phyloP scores from a whole-genome alignment of 2,329 filamentous ascomycete species.

The Teratosphaeria destructans region DNA sequence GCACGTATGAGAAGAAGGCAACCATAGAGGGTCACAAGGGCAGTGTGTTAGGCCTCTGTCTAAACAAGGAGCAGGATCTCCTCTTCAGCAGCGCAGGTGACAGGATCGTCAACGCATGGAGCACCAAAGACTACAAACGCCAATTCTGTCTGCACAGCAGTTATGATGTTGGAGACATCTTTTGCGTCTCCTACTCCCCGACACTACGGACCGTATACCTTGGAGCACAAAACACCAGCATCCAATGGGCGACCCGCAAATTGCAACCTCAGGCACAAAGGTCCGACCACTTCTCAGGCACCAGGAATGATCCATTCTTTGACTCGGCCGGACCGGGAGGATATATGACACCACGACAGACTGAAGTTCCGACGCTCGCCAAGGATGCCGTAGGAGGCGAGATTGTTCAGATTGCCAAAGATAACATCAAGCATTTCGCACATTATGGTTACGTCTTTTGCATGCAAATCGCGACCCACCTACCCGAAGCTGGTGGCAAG shows the following conservation, averaged over 20 bases:
- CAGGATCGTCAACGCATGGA: constrained; percentile 91
- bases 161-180: constrained; percentile 91
- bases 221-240: constrained; percentile 86
- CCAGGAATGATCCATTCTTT: constrained; percentile 77
- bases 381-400: constrained; percentile 47
- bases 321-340: constrained; percentile 83
- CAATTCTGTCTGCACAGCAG: constrained; percentile 86
- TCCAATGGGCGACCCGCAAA: constrained; percentile 70
- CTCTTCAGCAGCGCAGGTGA: constrained; percentile 92
- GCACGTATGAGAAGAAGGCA: constrained; percentile 70
- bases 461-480: constrained; percentile 74
- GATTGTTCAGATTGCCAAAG: constrained; percentile 68
- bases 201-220: constrained; percentile 75
- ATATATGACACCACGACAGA: constrained; percentile 62
- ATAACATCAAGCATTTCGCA: constrained; percentile 76
- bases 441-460: constrained; percentile 95
- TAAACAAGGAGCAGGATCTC: constrained; percentile 63
- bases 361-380: constrained; percentile 41
- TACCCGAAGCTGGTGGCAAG: constrained; percentile 56
- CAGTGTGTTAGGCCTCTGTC: constrained; percentile 74
- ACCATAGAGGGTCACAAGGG: constrained; percentile 83
- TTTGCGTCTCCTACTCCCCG: constrained; percentile 82
- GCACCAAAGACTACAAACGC: constrained; percentile 61
- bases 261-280: constrained; percentile 5
- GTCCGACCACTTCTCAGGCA: background rate